Evolutionary conservation across 1,284 basidiomycete genomes (phyloP).

Genomic region (Malassezia vespertilionis): DNA sequence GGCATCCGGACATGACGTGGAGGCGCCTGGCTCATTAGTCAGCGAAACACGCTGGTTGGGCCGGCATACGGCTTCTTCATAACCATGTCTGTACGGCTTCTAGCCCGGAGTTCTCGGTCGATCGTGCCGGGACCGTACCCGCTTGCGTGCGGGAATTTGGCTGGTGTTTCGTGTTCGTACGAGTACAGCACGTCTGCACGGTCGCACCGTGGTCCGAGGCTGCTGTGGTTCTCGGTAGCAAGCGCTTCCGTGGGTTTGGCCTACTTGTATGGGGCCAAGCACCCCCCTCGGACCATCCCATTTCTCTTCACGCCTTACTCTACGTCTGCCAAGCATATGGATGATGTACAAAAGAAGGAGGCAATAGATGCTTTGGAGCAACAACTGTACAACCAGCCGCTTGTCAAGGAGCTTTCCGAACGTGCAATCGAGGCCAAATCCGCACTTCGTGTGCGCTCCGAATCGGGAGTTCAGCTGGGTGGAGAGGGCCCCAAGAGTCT

Average conservation of each 20-base stretch:
- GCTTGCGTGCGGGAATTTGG: no score
- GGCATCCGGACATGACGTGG: no score
- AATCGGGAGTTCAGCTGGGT: constrained; percentile 12
- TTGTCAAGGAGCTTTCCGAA: constrained; percentile 39
- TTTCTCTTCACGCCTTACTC: constrained; percentile 14
- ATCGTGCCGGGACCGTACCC: no score
- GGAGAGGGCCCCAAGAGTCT: constrained; percentile 17
- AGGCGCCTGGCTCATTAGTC: no score
- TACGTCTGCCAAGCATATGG: not conserved
- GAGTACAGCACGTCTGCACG: no score
- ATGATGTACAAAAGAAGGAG: not conserved
- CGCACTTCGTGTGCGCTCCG: constrained; percentile 19
- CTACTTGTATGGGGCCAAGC: constrained; percentile 11
- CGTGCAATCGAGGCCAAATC: constrained; percentile 18
- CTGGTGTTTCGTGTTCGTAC: no score
- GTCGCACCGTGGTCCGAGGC: no score
- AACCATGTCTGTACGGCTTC: no score
- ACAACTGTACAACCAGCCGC: constrained; percentile 57
- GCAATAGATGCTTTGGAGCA: not conserved
- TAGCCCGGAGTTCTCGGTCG: no score
- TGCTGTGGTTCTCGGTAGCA: not conserved
- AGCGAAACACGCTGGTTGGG: no score
- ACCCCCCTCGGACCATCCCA: constrained; percentile 10
- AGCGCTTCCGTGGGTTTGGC: not conserved
- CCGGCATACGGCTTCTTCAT: no score